These are phyloP conservation scores for Colletotrichum brevisporum DNA, from an alignment of 2,329 filamentous ascomycete genomes.

Conservation along the genomic window DNA sequence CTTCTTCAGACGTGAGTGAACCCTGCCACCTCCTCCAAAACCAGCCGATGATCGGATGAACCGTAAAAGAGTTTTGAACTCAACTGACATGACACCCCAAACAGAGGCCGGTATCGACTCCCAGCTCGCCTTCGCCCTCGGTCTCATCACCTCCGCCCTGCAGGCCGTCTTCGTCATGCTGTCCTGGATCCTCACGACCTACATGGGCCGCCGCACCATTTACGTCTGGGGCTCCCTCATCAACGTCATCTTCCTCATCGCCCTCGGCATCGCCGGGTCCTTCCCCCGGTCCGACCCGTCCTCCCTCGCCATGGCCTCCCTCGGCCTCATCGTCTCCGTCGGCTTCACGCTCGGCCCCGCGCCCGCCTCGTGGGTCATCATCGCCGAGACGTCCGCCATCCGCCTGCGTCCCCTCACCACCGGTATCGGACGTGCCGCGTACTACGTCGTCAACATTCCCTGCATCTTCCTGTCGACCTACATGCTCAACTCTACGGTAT, in stretches of 20 bases:
- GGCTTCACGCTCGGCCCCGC: slow-evolving; percentile 74
- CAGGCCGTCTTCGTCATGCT: slow-evolving; percentile 75
- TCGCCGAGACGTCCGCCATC: slow-evolving; percentile 76
- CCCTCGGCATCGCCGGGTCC: slow-evolving; percentile 72
- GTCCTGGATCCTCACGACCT: slow-evolving; percentile 76
- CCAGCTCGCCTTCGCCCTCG: slow-evolving; percentile 71
- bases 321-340: slow-evolving; percentile 76
- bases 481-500: slow-evolving; percentile 70
- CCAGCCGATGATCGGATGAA: not conserved
- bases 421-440: slow-evolving; percentile 73
- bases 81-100: slow-evolving; percentile 26
- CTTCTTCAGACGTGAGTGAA: slow-evolving; percentile 67
- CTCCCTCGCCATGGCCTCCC: slow-evolving; percentile 69
- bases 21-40: not conserved
- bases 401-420: slow-evolving; percentile 76
- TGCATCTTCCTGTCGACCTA: slow-evolving; percentile 74
- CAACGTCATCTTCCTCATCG: slow-evolving; percentile 68
- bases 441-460: slow-evolving; percentile 76
- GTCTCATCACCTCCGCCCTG: slow-evolving; percentile 75
- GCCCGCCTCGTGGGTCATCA: slow-evolving; percentile 76
- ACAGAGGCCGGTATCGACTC: slow-evolving; percentile 71
- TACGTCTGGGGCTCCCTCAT: slow-evolving; percentile 72
- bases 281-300: slow-evolving; percentile 53
- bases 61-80: not conserved
- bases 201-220: slow-evolving; percentile 74